Conservation (phyloP, 2,329 filamentous ascomycete species). For the Botryosphaeria dothidea region DNA sequence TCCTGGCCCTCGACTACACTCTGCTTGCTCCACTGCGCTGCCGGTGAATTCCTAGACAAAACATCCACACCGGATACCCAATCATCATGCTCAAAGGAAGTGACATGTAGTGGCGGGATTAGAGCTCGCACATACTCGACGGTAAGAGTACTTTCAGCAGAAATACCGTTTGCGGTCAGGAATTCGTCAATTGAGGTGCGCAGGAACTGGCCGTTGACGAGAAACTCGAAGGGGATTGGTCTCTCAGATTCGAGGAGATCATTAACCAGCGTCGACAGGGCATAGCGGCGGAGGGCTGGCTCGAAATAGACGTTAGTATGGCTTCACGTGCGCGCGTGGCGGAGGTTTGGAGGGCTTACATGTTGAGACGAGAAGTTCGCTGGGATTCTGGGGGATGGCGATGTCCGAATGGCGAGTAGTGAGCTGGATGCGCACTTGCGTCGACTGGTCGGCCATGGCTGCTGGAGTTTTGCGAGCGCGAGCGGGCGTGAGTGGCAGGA, state of each 20-base stretch:
- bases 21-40: conserved; percentile 58
- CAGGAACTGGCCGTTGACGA: conserved; percentile 91
- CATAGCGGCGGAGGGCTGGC: conserved; percentile 57
- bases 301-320: conserved; percentile 1
- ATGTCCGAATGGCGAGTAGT: conserved; percentile 55
- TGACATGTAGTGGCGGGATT: conserved; percentile 83
- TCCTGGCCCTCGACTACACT: conserved; percentile 57
- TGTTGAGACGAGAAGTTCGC: conserved; percentile 59
- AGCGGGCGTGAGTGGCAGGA: not conserved
- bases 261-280: conserved; percentile 65
- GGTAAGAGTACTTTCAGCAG: conserved; percentile 80
- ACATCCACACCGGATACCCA: conserved; percentile 91
- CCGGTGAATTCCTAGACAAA: conserved; percentile 66
- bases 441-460: conserved; percentile 11
- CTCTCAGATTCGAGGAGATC: conserved; percentile 58
- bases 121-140: conserved; percentile 93
- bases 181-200: conserved; percentile 89
- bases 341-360: conserved; percentile 41
- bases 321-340: not conserved
- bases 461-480: not conserved
- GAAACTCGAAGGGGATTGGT: conserved; percentile 86
- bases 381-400: conserved; percentile 54
- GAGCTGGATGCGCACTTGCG: conserved; percentile 56
- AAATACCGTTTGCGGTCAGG: conserved; percentile 81
- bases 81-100: conserved; percentile 95